Conservation (phyloP, 371 early-diverging fungal genomes). For the Mucor mucedo region DNA sequence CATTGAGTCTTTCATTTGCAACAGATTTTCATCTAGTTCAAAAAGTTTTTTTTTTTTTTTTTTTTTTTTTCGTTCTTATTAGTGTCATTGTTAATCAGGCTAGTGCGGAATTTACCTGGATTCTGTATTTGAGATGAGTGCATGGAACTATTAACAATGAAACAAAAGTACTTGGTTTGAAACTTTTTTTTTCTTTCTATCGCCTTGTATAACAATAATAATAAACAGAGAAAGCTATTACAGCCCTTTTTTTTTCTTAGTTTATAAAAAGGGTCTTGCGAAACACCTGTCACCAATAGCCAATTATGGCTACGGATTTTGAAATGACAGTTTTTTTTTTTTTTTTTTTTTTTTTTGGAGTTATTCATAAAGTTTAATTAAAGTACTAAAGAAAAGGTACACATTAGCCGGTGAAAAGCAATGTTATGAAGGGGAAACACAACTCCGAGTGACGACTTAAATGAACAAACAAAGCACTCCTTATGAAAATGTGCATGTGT, state of each 20-base stretch:
- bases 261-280: neutral
- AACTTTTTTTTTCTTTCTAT: neutral
- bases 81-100: neutral
- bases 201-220: neutral
- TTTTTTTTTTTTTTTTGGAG: neutral
- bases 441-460: no score
- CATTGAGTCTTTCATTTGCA: neutral
- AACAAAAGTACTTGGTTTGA: neutral
- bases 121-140: conserved; percentile 1
- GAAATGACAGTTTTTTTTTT: neutral
- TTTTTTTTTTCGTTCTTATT: no score
- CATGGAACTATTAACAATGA: neutral
- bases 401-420: no score
- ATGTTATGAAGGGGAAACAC: no score
- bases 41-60: no score
- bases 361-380: no score
- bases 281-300: conserved; percentile 2
- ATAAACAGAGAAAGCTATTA: neutral
- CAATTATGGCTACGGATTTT: neutral
- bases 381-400: no score
- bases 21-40: neutral
- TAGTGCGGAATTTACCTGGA: neutral
- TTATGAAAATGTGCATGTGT: no score
- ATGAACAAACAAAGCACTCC: no score
- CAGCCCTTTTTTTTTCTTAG: neutral